These are phyloP conservation scores for Cryphonectria radicalis DNA, from an alignment of 2,329 filamentous ascomycete species.

Conservation along the genomic window DNA sequence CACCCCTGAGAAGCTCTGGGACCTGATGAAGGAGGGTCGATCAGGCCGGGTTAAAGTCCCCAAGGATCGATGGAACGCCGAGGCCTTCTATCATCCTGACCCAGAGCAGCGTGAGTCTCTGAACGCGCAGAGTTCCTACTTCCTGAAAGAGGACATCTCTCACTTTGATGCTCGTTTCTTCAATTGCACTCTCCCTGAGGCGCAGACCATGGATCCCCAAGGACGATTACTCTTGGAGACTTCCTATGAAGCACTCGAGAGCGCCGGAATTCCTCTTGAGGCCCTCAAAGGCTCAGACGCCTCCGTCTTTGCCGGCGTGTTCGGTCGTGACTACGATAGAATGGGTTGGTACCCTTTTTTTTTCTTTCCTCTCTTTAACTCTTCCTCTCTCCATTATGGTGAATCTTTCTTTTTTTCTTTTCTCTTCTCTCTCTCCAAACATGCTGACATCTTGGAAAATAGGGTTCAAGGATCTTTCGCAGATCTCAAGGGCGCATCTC, in stretches of 20 bases:
- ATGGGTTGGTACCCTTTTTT: constrained; percentile 3
- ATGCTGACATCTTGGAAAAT: not conserved
- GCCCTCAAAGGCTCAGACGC: constrained; percentile 38
- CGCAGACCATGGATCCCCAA: constrained; percentile 35
- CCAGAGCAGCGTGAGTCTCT: constrained; percentile 39
- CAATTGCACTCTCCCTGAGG: constrained; percentile 10
- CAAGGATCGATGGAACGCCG: constrained; percentile 39
- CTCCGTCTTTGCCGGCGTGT: constrained; percentile 39
- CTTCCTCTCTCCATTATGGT: no score
- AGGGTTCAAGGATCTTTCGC: constrained; percentile 31
- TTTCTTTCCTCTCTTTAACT: not conserved
- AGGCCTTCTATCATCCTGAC: constrained; percentile 41
- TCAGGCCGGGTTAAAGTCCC: constrained; percentile 40
- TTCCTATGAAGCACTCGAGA: constrained; percentile 42
- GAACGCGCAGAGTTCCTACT: constrained; percentile 40
- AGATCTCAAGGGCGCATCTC: constrained; percentile 30
- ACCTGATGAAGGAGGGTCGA: constrained; percentile 36
- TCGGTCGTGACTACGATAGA: constrained; percentile 32
- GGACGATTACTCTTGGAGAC: constrained; percentile 40
- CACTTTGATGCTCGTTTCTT: constrained; percentile 38
- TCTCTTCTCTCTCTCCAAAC: no score
- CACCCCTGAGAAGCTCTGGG: constrained; percentile 35
- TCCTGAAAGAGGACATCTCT: constrained; percentile 38
- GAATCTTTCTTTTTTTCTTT: not conserved
- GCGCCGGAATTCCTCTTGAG: constrained; percentile 39